Evolutionary conservation across 805 yeast genomes (phyloP), one percentile per base, ranked within the genome.

Genomic region (Lipomyces sp.): DNA sequence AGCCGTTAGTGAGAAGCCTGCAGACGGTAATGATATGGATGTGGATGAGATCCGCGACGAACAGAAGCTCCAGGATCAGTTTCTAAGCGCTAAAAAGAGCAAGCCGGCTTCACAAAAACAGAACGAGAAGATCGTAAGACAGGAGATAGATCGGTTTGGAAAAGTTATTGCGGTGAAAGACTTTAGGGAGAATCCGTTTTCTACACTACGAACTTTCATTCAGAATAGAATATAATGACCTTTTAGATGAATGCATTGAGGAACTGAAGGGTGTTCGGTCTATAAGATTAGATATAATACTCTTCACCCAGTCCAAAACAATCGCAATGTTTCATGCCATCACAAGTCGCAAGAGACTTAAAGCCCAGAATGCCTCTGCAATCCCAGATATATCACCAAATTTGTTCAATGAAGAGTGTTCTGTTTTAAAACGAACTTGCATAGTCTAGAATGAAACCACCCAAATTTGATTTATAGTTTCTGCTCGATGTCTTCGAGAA

Each of bases 151-250:
- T 67, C 80, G 89, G 69, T 90, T 90, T 74, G 84, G 82, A 15
- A 77, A 80, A 51, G 85, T 89, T 3, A 77, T 90, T 65, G 82
- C 82, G 61, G 85, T 87, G 72, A 75, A 81, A 50, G 76, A 78
- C 33, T 89, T 87, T 71, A 83, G 86, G 77, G 76, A 79, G 62
- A 83, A 85, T 45, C 91, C 93, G 1, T 90, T 90, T 74, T 82
- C 81, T 51, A 84, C 92, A 2, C 80, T 90, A 71, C 87, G 84
- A 74, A 84, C 83, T 60, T 87, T 88, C n/a, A 85, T 86, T 53
- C 77, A 78, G 66, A 74, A 72, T 13, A 75, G 77, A 32, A 61
- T 70, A 50, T 64, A 53, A 60, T 13, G 53, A 24, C 15, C 2
- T 13, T 13, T 51, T 29, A 24, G 53, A n/a, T 51, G 13, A 5